Percentiles rank a stretch among this genome's conserved stretches.
phyloP scores from a whole-genome alignment of 305 asterid species.

The Ilex paraguariensis region DNA sequence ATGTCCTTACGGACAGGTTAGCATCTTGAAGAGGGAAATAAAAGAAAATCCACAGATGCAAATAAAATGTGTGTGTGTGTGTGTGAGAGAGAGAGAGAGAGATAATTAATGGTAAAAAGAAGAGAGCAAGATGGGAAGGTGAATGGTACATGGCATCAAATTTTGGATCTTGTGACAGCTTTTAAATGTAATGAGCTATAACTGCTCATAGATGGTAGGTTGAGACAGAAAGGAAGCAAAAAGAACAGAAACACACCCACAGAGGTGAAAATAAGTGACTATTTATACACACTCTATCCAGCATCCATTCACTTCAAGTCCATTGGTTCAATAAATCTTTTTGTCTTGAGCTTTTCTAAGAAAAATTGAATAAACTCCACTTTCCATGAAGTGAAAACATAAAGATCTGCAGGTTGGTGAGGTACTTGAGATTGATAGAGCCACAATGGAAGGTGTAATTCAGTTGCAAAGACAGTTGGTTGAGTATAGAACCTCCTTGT shows the following conservation, averaged over 20 bases:
- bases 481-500: slow-evolving; percentile 25
- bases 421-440: neutral
- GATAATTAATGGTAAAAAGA: neutral
- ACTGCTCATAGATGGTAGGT: slow-evolving; percentile 6
- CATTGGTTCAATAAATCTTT: slow-evolving; percentile 19
- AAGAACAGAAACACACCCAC: slow-evolving; percentile 1
- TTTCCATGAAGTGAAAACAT: neutral
- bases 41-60: neutral
- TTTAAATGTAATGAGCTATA: neutral
- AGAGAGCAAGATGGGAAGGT: neutral
- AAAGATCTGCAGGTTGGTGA: neutral
- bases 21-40: neutral
- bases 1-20: neutral
- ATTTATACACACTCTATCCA: slow-evolving; percentile 5
- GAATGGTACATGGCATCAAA: slow-evolving; percentile 1
- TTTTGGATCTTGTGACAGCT: slow-evolving; percentile 16
- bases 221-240: slow-evolving; percentile 13
- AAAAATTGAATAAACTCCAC: neutral
- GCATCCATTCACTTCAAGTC: neutral
- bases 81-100: neutral
- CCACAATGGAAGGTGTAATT: slow-evolving; percentile 18
- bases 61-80: neutral
- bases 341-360: slow-evolving; percentile 12
- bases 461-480: slow-evolving; percentile 28
- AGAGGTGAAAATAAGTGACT: slow-evolving; percentile 1